Evolutionary conservation across 208 protist species (phyloP).

Genomic region (Crithidia mellificae): DNA sequence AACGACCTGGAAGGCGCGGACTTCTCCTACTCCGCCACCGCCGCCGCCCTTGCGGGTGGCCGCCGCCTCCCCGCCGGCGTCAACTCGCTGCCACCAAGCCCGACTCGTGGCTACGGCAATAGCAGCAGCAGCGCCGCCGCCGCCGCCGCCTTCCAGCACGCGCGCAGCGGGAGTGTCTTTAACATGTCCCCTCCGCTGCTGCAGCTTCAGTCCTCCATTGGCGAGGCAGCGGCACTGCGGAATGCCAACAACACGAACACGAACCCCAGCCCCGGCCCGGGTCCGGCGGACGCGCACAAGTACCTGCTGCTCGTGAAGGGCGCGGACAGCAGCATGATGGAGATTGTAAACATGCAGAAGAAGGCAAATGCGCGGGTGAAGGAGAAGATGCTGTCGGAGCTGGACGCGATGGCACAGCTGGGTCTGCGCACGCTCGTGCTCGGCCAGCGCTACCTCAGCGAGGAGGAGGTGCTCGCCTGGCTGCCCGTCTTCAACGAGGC

Average conservation of each 20-base stretch:
- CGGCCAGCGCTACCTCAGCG: conserved; percentile 52
- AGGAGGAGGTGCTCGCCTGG: conserved; percentile 68
- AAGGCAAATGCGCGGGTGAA: conserved; percentile 36
- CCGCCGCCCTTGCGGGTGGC: too few species aligned
- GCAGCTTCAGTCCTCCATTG: conserved; percentile 2
- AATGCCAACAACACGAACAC: not conserved
- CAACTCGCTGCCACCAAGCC: not conserved
- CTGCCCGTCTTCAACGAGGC: conserved; percentile 59
- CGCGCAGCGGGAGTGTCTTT: not conserved
- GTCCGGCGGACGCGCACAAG: not conserved
- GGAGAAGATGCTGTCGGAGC: conserved; percentile 37
- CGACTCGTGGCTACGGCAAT: too few species aligned
- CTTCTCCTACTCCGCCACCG: not conserved
- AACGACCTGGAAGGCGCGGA: conserved; percentile 10
- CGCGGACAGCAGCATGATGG: conserved; percentile 84
- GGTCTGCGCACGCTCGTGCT: conserved; percentile 84
- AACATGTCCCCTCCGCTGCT: not conserved
- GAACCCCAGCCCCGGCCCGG: not conserved
- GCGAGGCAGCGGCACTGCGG: not conserved
- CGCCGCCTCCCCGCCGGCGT: not conserved
- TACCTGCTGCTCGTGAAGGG: conserved; percentile 85
- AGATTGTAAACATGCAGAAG: conserved; percentile 61
- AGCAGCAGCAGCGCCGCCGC: not conserved
- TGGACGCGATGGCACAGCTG: conserved; percentile 51
- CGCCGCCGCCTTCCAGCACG: not conserved